Base-by-base conservation (phyloP, 345 rosid genomes). In the Conringia planisiliqua region DNA sequence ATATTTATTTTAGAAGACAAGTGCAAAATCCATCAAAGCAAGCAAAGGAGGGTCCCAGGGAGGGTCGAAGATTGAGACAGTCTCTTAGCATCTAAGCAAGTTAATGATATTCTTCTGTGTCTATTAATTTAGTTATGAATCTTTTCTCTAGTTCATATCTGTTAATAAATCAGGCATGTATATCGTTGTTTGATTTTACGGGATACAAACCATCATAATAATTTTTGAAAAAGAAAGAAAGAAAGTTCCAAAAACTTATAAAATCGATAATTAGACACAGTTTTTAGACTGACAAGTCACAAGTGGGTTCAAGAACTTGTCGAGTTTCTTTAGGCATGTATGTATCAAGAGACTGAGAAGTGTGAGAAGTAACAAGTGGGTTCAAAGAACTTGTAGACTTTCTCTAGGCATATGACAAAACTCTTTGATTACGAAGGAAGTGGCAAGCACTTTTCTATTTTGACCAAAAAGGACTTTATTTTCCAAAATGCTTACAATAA, bases 41-140 rank as follows among this genome's bases (percentile, higher is more conserved):
- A 58, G 20, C 2, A 12, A 22, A 57, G 7, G 59, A 66, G 4
- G 50, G 66, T 35, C 66, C 24, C 24, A 22, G 2, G 24, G 24
- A 22, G 24, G 24, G 24, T 6, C 35, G 57, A 55, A 5, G 66
- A 74, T 18, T 43, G 26, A 43, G 68, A 67, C 35, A 50, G 36
- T 60, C 63, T 68, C 73, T 60, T 61, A 40, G 79, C 79, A 75
- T 75, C 38, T 39, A 75, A 60, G 73, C 62, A 75, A 74, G 14
- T 42, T 10, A 11, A 10, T 33, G 20, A 56, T 2, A 11, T 16
- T 56, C 22, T 59, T 33, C 7, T 24, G 65, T 30, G 5, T 43
- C 29, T 54, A 48, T 44, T 55, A 40, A 20, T 54, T 20, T 42
- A 54, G 55, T 63, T 52, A 29, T 29, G 12, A 59, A 12, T 13